Conservation (phyloP, 2,329 filamentous ascomycete species). For the Fusarium palustre region DNA sequence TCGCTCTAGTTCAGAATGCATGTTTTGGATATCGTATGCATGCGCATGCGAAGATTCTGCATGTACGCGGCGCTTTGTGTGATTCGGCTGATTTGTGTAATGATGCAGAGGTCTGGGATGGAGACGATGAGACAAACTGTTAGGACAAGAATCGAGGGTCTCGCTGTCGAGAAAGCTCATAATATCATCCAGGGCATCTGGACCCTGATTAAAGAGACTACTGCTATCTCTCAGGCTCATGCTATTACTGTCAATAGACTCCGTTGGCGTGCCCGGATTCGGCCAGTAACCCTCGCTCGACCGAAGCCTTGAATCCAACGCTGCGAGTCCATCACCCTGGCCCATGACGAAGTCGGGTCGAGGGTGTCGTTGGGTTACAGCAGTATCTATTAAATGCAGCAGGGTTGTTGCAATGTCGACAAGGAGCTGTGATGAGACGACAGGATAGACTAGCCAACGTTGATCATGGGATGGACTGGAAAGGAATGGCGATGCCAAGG, state of each 20-base stretch:
- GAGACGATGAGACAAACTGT: conserved; percentile 35
- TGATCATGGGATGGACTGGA: conserved; percentile 46
- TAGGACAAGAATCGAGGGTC: conserved; percentile 43
- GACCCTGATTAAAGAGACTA: conserved; percentile 33
- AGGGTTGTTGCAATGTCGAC: conserved; percentile 40
- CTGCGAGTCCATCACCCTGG: conserved; percentile 41
- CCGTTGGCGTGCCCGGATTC: conserved; percentile 27
- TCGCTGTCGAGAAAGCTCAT: conserved; percentile 47
- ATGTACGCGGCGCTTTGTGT: conserved; percentile 28
- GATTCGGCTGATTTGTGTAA: conserved; percentile 27
- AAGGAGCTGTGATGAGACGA: conserved; percentile 42
- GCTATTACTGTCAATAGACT: conserved; percentile 28
- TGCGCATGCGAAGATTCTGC: conserved; percentile 35
- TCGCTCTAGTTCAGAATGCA: conserved; percentile 34
- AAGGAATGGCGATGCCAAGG: conserved; percentile 43
- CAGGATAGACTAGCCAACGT: conserved; percentile 35
- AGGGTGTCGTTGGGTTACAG: conserved; percentile 24
- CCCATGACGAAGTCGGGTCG: conserved; percentile 42
- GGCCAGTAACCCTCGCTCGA: conserved; percentile 38
- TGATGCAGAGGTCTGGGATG: conserved; percentile 38
- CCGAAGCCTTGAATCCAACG: conserved; percentile 38
- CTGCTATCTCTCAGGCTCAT: conserved; percentile 28
- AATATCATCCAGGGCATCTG: conserved; percentile 39
- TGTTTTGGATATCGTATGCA: conserved; percentile 34
- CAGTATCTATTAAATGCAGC: conserved; percentile 23